These are phyloP conservation scores for Microdochium nivale DNA, from an alignment of 2,329 filamentous ascomycete genomes.

Conservation along the genomic window DNA sequence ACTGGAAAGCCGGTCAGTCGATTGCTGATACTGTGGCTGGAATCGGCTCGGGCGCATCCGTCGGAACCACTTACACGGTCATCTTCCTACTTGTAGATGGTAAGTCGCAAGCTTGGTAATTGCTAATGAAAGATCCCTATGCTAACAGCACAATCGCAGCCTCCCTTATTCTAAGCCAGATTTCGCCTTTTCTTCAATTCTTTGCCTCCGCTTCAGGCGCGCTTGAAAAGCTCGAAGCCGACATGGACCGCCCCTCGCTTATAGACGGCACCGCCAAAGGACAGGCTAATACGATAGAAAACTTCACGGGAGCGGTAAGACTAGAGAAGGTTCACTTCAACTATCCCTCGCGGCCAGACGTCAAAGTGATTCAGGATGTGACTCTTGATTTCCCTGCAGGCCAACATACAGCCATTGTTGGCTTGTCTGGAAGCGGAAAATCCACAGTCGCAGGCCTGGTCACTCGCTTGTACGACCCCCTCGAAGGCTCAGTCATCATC, in stretches of 20 bases:
- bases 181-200: constrained; percentile 52
- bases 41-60: constrained; percentile 22
- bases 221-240: constrained; percentile 43
- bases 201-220: constrained; percentile 46
- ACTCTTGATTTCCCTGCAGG: constrained; percentile 24
- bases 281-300: constrained; percentile 35
- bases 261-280: constrained; percentile 35
- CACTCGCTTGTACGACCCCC: constrained; percentile 49
- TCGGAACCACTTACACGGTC: constrained; percentile 50
- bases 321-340: constrained; percentile 27
- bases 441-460: constrained; percentile 43
- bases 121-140: constrained; percentile 13
- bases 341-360: constrained; percentile 27
- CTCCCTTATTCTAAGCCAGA: constrained; percentile 48
- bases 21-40: constrained; percentile 30
- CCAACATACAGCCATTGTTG: constrained; percentile 38
- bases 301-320: constrained; percentile 26
- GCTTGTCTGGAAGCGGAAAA: constrained; percentile 39
- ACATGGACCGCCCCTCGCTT: constrained; percentile 38
- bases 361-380: constrained; percentile 24
- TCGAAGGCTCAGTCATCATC: constrained; percentile 34
- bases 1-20: constrained; percentile 51
- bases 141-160: constrained; percentile 30
- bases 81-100: constrained; percentile 56
- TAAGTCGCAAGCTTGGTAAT: constrained; percentile 12